These are phyloP conservation scores for Entomophthora muscae DNA, from an alignment of 371 early-diverging fungal species.

Conservation along the genomic window DNA sequence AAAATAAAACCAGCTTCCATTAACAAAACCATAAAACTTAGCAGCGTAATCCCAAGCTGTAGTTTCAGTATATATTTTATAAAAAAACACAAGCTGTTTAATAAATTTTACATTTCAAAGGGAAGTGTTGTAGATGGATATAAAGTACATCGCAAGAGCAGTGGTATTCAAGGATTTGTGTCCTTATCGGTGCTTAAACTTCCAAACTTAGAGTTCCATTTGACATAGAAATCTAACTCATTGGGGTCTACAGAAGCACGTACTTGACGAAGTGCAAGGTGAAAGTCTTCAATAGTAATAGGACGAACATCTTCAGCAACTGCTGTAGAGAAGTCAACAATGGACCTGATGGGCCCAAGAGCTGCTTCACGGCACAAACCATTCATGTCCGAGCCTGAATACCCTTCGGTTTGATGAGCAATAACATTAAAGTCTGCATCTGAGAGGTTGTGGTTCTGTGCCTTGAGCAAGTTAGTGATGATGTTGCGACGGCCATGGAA, in stretches of 20 bases:
- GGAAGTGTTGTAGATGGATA: no score
- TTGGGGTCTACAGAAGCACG: slow-evolving; percentile 64
- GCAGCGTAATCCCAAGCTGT: no score
- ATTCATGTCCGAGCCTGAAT: slow-evolving; percentile 85
- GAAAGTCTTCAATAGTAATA: slow-evolving; percentile 50
- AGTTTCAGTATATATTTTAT: no score
- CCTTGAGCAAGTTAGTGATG: slow-evolving; percentile 38
- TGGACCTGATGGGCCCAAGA: slow-evolving; percentile 47
- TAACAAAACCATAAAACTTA: no score
- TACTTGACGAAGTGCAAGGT: slow-evolving; percentile 55
- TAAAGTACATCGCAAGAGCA: no score
- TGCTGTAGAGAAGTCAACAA: slow-evolving; percentile 27
- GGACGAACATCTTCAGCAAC: slow-evolving; percentile 47
- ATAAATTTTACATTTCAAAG: no score
- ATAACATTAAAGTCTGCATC: slow-evolving; percentile 37
- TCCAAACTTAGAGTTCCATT: slow-evolving; percentile 34
- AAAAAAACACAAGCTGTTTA: no score
- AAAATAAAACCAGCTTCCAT: no score
- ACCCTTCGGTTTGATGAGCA: slow-evolving; percentile 34
- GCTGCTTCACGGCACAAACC: slow-evolving; percentile 70
- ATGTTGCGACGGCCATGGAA: slow-evolving; percentile 41
- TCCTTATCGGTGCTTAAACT: slow-evolving; percentile 17
- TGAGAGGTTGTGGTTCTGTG: slow-evolving; percentile 31
- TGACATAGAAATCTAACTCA: slow-evolving; percentile 57
- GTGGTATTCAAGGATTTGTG: no score